phyloP scores from a whole-genome alignment of 345 rosid genomes.

The Punica granatum region DNA sequence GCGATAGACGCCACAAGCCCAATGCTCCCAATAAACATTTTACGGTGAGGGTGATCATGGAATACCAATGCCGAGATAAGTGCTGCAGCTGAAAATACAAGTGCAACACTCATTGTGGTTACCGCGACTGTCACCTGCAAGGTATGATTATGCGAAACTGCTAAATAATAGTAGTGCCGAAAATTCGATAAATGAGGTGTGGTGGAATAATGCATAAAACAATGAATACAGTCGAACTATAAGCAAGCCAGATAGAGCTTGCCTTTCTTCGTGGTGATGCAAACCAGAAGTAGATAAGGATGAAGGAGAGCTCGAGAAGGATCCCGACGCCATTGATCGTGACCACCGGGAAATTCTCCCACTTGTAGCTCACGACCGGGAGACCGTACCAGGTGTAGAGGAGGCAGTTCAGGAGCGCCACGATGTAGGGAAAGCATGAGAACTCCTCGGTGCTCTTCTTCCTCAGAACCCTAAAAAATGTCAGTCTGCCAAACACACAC shows the following conservation, averaged over 20 bases:
- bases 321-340: slow-evolving; percentile 76
- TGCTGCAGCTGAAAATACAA: slow-evolving; percentile 26
- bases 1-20: slow-evolving; percentile 51
- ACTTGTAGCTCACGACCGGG: slow-evolving; percentile 68
- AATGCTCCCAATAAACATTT: slow-evolving; percentile 55
- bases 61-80: slow-evolving; percentile 36
- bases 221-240: no score
- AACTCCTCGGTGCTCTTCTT: slow-evolving; percentile 71
- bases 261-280: slow-evolving; percentile 56
- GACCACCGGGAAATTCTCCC: slow-evolving; percentile 73
- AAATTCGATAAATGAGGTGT: no score
- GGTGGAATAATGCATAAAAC: no score
- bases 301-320: slow-evolving; percentile 57
- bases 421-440: slow-evolving; percentile 71
- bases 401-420: slow-evolving; percentile 60
- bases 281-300: slow-evolving; percentile 46
- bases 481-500: slow-evolving; percentile 38
- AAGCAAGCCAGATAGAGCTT: no score
- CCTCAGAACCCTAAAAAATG: slow-evolving; percentile 55
- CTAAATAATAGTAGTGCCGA: no score
- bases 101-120: slow-evolving; percentile 24
- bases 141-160: no score
- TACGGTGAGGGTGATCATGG: slow-evolving; percentile 61
- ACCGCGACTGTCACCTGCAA: slow-evolving; percentile 51
- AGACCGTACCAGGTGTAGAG: slow-evolving; percentile 78